Percentiles rank a stretch among this genome's conserved stretches.
phyloP scores from a whole-genome alignment of 495 filamentous ascomycete genomes.

The Penicillium bovifimosum region DNA sequence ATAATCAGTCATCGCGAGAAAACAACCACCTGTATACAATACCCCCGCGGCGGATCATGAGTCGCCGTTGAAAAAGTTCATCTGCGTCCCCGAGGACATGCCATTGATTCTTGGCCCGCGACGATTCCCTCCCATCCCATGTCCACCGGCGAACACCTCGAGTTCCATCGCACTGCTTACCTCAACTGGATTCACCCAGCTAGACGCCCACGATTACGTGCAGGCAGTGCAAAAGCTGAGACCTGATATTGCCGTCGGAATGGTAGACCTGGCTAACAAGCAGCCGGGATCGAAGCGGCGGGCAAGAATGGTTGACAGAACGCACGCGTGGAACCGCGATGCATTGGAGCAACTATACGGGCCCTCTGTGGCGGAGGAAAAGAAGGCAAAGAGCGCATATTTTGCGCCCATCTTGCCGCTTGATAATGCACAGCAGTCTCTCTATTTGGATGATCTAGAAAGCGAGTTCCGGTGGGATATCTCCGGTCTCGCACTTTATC shows the following conservation, averaged over 20 bases:
- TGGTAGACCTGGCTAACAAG: conserved; percentile 67
- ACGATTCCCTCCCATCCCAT: conserved; percentile 66
- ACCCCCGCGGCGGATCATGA: conserved; percentile 34
- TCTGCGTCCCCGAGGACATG: conserved; percentile 46
- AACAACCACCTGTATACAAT: conserved; percentile 45
- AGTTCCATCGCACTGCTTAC: conserved; percentile 72
- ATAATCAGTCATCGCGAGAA: conserved; percentile 66
- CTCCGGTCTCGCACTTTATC: conserved; percentile 79
- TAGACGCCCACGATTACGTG: conserved; percentile 64
- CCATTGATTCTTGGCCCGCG: conserved; percentile 76
- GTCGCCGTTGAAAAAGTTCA: conserved; percentile 68
- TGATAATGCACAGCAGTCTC: conserved; percentile 62
- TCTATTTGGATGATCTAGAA: conserved; percentile 66
- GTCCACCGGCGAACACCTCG: conserved; percentile 67
- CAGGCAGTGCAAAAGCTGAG: conserved; percentile 53
- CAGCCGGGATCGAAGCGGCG: conserved; percentile 61
- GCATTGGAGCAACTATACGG: conserved; percentile 49
- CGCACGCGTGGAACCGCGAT: conserved; percentile 61
- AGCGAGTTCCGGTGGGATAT: conserved; percentile 48
- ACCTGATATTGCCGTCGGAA: conserved; percentile 75
- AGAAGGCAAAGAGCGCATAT: conserved; percentile 39
- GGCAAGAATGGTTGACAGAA: conserved; percentile 80
- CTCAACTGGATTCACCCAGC: conserved; percentile 69
- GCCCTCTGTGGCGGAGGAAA: conserved; percentile 26
- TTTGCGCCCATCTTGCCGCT: conserved; percentile 83